A percentile compares a stretch with the other conserved stretches of the same genome.
Conservation (phyloP, 2,329 filamentous ascomycete genomes). For the Pseudogymnoascus sp. region DNA sequence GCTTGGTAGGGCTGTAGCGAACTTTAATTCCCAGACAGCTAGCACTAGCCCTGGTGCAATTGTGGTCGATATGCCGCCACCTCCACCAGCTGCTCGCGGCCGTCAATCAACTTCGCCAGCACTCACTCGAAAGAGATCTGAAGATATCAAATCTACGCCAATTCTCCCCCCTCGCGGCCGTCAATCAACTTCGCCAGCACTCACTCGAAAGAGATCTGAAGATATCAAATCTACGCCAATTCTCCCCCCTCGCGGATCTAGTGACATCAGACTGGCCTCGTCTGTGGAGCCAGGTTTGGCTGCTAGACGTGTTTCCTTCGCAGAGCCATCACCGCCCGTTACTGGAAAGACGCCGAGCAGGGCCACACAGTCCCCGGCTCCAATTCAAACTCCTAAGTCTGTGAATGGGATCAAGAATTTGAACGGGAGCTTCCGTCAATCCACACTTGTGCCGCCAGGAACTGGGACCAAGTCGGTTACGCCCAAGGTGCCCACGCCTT, state of each 20-base stretch:
- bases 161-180: background rate
- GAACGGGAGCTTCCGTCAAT: background rate
- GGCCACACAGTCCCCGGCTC: background rate
- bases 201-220: background rate
- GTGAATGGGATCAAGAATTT: background rate
- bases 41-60: background rate
- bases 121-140: background rate
- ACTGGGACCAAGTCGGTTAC: background rate
- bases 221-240: background rate
- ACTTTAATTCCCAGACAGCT: background rate
- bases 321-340: background rate
- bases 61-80: background rate
- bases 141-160: background rate
- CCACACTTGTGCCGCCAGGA: background rate
- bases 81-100: background rate
- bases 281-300: background rate
- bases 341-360: background rate
- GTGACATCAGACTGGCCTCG: background rate
- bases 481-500: background rate
- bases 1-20: background rate
- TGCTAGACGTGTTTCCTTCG: background rate
- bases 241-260: background rate
- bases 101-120: background rate
- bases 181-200: background rate
- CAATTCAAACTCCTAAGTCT: background rate